Base-by-base conservation (phyloP, 768 basidiomycete species). In the Termitomyces sp. region DNA sequence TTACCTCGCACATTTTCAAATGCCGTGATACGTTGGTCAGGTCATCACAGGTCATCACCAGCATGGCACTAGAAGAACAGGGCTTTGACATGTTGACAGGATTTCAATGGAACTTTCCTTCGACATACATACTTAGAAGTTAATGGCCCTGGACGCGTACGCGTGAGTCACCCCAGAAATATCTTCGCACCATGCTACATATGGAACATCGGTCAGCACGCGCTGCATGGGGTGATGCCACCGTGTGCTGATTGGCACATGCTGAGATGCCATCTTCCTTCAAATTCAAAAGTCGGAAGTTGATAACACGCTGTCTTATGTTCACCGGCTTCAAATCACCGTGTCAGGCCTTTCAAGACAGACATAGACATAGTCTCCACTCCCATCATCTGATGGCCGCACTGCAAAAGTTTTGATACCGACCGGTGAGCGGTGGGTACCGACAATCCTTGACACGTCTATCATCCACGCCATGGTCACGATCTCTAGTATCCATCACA, bases 31-130 rank as follows among this genome's bases (percentile, higher is more conserved):
- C 15, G 22, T 40, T 16, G 20, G 39, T 39, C 24, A 39, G 52
- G 52, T 53, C 52, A 53, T 53, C 52, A 40, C 11, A 28, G n/a
- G 28, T 28, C 28, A 28, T 28, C 5, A n/a, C 16, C 39, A 42
- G 39, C 39, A 40, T 42, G 24, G 6, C 54, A 40, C 24, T 28
- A 40, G 53, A 55, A 32, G 18, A 16, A 40, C 39, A 55, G n/a
- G n/a, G n/a, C n/a, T 7, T n/a, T 55, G 54, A 13, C 39, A 40
- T 24, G 9, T 18, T 40, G 53, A 42, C 54, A 55, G 39, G 11
- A 40, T 8, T 39, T 55, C 39, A 28, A 40, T 54, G 53, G 53
- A 54, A 54, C 22, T 32, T 55, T 55, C 54, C 24, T 42, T 54
- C 38, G 38, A 40, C 38, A 24, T 54, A 40, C 38, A 24, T 54